Evolutionary conservation across 805 yeast genomes (phyloP).

Genomic region (Metschnikowia corniflorae): DNA sequence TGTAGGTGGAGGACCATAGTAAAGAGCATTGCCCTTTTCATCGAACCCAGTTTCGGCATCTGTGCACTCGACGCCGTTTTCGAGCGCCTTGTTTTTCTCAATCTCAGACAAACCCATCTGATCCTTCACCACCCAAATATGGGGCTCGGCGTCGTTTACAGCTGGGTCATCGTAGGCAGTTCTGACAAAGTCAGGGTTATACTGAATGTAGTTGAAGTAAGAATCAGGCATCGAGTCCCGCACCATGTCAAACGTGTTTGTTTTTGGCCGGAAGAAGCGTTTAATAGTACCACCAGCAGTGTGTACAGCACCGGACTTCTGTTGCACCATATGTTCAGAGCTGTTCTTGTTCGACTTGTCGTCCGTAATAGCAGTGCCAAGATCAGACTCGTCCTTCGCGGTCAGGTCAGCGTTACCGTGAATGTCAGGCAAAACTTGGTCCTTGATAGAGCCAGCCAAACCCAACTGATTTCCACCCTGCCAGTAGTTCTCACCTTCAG

Average conservation of each 20-base stretch:
- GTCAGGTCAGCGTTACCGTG: background rate
- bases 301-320: background rate
- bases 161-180: constrained; percentile 55
- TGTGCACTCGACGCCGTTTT: constrained; percentile 49
- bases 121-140: constrained; percentile 71
- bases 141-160: constrained; percentile 53
- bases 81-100: constrained; percentile 55
- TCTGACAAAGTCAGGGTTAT: constrained; percentile 38
- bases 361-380: constrained; percentile 9
- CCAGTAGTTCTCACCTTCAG: constrained; percentile 49
- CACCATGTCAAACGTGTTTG: constrained; percentile 44
- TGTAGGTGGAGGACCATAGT: constrained; percentile 67
- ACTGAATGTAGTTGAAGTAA: constrained; percentile 39
- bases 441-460: constrained; percentile 16
- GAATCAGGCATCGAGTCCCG: constrained; percentile 43
- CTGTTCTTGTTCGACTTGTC: constrained; percentile 11
- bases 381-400: constrained; percentile 14
- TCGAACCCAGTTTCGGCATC: constrained; percentile 56
- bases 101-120: constrained; percentile 60
- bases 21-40: constrained; percentile 53
- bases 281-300: constrained; percentile 10
- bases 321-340: constrained; percentile 4
- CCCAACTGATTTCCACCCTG: constrained; percentile 43
- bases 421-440: constrained; percentile 15
- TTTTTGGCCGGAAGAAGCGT: constrained; percentile 43